These are phyloP conservation scores for Physcia stellaris DNA, from an alignment of 495 filamentous ascomycete species.

Conservation along the genomic window DNA sequence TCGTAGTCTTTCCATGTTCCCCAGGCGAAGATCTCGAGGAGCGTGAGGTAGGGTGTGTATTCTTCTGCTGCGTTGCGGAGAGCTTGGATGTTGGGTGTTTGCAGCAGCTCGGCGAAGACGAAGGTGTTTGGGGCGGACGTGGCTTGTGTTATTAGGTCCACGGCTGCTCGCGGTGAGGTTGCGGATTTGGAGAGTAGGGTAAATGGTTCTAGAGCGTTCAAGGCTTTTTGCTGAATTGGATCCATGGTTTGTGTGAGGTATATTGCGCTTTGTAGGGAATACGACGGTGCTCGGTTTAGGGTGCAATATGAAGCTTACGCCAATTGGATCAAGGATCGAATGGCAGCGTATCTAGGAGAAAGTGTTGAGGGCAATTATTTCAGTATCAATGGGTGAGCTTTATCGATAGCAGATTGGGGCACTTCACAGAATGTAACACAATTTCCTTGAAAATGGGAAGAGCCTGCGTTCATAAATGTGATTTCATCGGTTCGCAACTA, in stretches of 20 bases:
- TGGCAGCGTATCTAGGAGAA: too few relatives aligned
- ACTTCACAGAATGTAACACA: too few relatives aligned
- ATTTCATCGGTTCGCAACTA: too few relatives aligned
- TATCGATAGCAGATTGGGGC: too few relatives aligned
- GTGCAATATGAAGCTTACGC: too few relatives aligned
- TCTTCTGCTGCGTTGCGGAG: slow-evolving; percentile 42
- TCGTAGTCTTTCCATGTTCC: slow-evolving; percentile 76
- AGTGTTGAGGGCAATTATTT: too few relatives aligned
- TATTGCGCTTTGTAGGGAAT: too few relatives aligned
- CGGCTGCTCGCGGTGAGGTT: slow-evolving; percentile 65
- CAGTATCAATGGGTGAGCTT: too few relatives aligned
- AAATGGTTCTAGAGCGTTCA: slow-evolving; percentile 82
- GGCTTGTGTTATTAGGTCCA: slow-evolving; percentile 76
- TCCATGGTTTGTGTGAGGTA: slow-evolving; percentile 51
- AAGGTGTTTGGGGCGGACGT: slow-evolving; percentile 80
- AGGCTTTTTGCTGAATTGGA: slow-evolving; percentile 56
- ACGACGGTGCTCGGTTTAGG: too few relatives aligned
- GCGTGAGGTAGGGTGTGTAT: slow-evolving; percentile 43
- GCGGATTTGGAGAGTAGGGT: slow-evolving; percentile 77
- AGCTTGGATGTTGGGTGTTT: slow-evolving; percentile 65
- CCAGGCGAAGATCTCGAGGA: slow-evolving; percentile 87
- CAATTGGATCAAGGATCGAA: too few relatives aligned
- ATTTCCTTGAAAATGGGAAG: too few relatives aligned
- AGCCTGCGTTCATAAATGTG: too few relatives aligned
- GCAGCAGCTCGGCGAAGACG: slow-evolving; percentile 87